Conservation (phyloP, 2,329 filamentous ascomycete genomes). For the Dothiorella sarmentorum region DNA sequence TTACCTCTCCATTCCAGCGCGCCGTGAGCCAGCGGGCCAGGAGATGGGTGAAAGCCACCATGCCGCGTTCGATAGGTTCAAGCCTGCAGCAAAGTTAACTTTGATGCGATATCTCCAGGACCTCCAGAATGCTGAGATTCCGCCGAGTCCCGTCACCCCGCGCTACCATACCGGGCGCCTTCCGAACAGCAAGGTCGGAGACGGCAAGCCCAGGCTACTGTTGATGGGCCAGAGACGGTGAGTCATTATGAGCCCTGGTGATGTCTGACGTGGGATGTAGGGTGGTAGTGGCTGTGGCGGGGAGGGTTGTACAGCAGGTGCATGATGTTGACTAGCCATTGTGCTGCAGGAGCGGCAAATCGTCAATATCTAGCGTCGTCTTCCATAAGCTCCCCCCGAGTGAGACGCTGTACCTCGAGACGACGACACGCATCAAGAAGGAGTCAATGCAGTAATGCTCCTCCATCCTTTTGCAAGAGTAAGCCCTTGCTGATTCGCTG, state of each 20-base stretch:
- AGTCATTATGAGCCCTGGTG: conserved; percentile 26
- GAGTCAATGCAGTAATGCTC: conserved; percentile 78
- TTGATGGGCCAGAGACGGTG: conserved; percentile 96
- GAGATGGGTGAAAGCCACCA: conserved; percentile 22
- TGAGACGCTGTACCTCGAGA: conserved; percentile 93
- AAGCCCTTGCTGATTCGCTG: background rate
- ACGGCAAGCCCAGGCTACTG: conserved; percentile 76
- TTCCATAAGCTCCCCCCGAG: conserved; percentile 96
- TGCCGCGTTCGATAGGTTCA: conserved; percentile 32
- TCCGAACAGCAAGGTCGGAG: conserved; percentile 49
- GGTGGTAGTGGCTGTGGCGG: background rate
- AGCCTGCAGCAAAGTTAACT: conserved; percentile 40
- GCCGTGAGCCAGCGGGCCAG: conserved; percentile 23
- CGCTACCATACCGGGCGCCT: conserved; percentile 43
- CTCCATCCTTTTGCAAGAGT: background rate
- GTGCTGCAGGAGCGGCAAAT: conserved; percentile 80
- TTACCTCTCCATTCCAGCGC: conserved; percentile 25
- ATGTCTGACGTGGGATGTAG: conserved; percentile 1
- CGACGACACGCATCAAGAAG: conserved; percentile 89
- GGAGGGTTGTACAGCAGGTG: background rate
- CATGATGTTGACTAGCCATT: conserved; percentile 5
- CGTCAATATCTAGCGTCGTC: conserved; percentile 97
- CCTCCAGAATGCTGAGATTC: conserved; percentile 39
- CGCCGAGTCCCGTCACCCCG: conserved; percentile 35
- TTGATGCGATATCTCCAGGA: conserved; percentile 44